Conservation (phyloP, 495 filamentous ascomycete genomes). For the Chaetomidium leptoderma region DNA sequence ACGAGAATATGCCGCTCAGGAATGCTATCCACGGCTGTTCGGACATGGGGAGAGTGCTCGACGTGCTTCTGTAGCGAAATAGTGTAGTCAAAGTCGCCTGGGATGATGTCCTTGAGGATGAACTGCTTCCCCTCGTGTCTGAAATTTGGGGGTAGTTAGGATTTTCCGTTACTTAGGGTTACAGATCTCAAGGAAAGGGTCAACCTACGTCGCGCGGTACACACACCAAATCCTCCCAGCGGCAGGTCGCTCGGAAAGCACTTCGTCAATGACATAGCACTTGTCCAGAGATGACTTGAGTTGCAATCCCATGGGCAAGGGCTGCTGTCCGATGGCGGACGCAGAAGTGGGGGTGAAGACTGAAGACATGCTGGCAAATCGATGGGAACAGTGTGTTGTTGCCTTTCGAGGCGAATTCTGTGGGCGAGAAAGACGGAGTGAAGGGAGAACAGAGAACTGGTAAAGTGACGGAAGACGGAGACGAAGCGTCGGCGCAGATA, state of each 20-base stretch:
- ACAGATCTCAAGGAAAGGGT: conserved; percentile 7
- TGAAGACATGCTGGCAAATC: conserved; percentile 3
- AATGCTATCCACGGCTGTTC: conserved; percentile 11
- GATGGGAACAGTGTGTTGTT: neutral
- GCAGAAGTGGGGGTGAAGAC: neutral
- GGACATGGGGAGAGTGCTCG: conserved; percentile 12
- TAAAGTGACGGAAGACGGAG: conserved; percentile 3
- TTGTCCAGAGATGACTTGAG: conserved; percentile 10
- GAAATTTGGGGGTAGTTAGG: neutral
- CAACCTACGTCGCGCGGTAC: conserved; percentile 9
- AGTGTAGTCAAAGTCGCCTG: conserved; percentile 5
- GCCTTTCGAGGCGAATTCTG: conserved; percentile 3
- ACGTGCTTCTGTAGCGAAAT: conserved; percentile 10
- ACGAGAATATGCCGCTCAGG: conserved; percentile 9
- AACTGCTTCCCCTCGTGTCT: conserved; percentile 11
- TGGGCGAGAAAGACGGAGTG: conserved; percentile 1
- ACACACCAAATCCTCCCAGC: conserved; percentile 10
- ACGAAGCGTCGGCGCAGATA: conserved; percentile 6
- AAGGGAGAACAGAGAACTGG: neutral
- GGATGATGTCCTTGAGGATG: conserved; percentile 11
- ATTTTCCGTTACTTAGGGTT: neutral
- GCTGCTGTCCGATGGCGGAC: conserved; percentile 3
- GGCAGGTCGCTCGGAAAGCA: conserved; percentile 12
- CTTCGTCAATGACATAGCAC: conserved; percentile 11
- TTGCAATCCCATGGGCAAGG: conserved; percentile 3